Evolutionary conservation across 2,329 filamentous ascomycete species (phyloP).

Genomic region (Chaetothyriales sp.): DNA sequence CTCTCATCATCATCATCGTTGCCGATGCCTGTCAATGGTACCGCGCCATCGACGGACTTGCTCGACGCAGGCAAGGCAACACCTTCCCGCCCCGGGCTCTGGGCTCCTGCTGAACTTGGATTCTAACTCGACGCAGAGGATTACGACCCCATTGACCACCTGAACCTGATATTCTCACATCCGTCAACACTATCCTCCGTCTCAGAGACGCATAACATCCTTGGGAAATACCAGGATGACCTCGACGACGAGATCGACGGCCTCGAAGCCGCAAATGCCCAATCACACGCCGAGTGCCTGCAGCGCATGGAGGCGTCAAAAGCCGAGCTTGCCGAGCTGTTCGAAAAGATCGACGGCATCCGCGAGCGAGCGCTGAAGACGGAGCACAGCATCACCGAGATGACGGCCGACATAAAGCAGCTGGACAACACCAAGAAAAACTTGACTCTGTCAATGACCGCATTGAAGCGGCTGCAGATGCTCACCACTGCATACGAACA

Average conservation of each 20-base stretch:
- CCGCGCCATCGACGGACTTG: constrained; percentile 21
- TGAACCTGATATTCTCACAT: constrained; percentile 87
- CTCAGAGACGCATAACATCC: constrained; percentile 53
- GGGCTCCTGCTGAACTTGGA: background rate
- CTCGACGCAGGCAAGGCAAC: constrained; percentile 29
- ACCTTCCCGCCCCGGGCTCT: background rate
- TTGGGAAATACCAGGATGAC: constrained; percentile 64
- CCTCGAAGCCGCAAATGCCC: constrained; percentile 61
- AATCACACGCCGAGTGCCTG: constrained; percentile 73
- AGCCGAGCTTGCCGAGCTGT: constrained; percentile 73
- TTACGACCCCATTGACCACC: constrained; percentile 83
- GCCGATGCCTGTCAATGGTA: constrained; percentile 13
- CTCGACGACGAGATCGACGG: constrained; percentile 62
- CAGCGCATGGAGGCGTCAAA: constrained; percentile 85
- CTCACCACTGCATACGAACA: constrained; percentile 98
- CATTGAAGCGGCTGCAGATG: constrained; percentile 94
- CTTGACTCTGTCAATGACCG: constrained; percentile 92
- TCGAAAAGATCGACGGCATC: constrained; percentile 88
- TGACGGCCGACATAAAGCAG: constrained; percentile 98
- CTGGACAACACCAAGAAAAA: constrained; percentile 94
- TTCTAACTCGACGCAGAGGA: constrained; percentile 38
- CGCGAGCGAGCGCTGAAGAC: constrained; percentile 78
- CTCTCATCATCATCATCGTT: background rate
- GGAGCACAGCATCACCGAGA: constrained; percentile 88
- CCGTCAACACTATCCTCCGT: constrained; percentile 71